Percentiles rank a stretch among this genome's conserved stretches.
Evolutionary conservation across 768 basidiomycete genomes (phyloP).

Genomic region (Termitomyces sp.): DNA sequence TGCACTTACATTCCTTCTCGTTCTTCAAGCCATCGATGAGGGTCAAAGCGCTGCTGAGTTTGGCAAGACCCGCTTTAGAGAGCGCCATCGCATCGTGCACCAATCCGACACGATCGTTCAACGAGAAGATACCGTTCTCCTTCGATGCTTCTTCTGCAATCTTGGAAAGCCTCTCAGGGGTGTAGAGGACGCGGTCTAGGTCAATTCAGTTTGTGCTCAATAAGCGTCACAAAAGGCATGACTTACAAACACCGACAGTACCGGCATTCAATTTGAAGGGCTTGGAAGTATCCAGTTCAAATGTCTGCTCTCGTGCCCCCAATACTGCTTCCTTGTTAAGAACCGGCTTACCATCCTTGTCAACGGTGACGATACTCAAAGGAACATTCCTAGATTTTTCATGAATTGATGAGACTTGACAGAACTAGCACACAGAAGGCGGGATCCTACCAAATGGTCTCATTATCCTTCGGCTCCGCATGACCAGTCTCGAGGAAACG

Average conservation of each 20-base stretch:
- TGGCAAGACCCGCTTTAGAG: constrained; percentile 74
- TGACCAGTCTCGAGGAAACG: constrained; percentile 87
- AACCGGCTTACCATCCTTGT: constrained; percentile 49
- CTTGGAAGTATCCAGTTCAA: constrained; percentile 70
- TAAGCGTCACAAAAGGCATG: constrained; percentile 1
- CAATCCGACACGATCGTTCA: constrained; percentile 88
- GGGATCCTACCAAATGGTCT: constrained; percentile 71
- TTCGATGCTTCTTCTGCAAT: constrained; percentile 82
- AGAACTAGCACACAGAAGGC: neutral
- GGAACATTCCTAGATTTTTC: constrained; percentile 66
- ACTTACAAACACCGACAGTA: constrained; percentile 85
- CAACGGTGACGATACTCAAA: constrained; percentile 65
- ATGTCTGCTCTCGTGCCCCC: constrained; percentile 59
- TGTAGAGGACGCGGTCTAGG: constrained; percentile 82
- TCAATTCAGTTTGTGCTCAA: constrained; percentile 4
- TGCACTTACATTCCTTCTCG: constrained; percentile 72
- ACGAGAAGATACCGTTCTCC: constrained; percentile 49
- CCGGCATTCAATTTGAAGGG: constrained; percentile 90
- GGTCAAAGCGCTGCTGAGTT: constrained; percentile 73
- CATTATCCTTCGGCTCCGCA: constrained; percentile 76
- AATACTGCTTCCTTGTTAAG: constrained; percentile 67
- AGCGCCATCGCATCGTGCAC: constrained; percentile 81
- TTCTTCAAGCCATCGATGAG: constrained; percentile 65
- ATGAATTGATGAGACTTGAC: neutral
- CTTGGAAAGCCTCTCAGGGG: constrained; percentile 69